Conservation (phyloP, 2,329 filamentous ascomycete species). For the Xylaria sp. region DNA sequence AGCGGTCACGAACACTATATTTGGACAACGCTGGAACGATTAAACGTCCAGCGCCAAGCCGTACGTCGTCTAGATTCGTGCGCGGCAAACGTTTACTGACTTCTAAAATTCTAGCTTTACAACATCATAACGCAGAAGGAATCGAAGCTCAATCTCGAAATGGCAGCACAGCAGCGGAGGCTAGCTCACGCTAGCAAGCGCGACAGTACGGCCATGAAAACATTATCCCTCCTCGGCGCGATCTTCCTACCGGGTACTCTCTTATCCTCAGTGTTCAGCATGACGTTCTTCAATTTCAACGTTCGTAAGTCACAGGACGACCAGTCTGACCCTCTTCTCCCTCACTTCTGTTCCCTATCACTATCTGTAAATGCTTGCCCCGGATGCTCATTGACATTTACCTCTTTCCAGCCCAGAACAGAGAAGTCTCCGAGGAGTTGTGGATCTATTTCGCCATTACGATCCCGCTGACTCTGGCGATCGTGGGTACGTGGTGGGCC, state of each 20-base stretch:
- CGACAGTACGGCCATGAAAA: slow-evolving; percentile 73
- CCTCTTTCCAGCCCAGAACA: slow-evolving; percentile 45
- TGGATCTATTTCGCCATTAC: slow-evolving; percentile 74
- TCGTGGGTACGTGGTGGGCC: slow-evolving; percentile 66
- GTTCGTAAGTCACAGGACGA: slow-evolving; percentile 50
- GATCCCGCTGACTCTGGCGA: slow-evolving; percentile 65
- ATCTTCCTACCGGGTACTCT: slow-evolving; percentile 72
- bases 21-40: slow-evolving; percentile 68
- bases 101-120: slow-evolving; percentile 61
- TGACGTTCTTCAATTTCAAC: slow-evolving; percentile 74
- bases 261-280: slow-evolving; percentile 71
- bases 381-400: slow-evolving; percentile 16
- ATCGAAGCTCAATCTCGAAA: slow-evolving; percentile 71
- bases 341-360: neutral
- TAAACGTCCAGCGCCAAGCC: slow-evolving; percentile 70
- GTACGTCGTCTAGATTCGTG: slow-evolving; percentile 54
- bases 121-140: slow-evolving; percentile 75
- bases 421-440: slow-evolving; percentile 61
- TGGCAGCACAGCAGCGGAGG: slow-evolving; percentile 68
- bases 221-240: slow-evolving; percentile 70
- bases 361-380: neutral
- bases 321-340: neutral
- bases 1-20: slow-evolving; percentile 72
- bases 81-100: slow-evolving; percentile 24
- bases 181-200: slow-evolving; percentile 70